These are phyloP conservation scores for Babjeviella inositovora DNA, from an alignment of 805 yeast genomes.

Conservation along the genomic window DNA sequence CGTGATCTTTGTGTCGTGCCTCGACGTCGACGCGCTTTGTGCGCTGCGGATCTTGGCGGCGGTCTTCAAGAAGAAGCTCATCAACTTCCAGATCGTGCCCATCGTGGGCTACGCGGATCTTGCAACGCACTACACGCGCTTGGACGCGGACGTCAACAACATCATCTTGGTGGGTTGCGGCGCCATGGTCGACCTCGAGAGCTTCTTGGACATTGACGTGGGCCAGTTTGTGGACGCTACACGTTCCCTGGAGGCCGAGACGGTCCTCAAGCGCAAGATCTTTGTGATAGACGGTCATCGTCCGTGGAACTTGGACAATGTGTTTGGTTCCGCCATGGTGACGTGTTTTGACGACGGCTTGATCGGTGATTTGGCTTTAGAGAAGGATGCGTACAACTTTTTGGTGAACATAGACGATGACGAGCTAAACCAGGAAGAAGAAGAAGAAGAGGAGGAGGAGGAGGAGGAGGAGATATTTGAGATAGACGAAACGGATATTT, in stretches of 20 bases:
- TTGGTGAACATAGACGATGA: conserved; percentile 22
- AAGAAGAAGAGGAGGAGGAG: conserved; percentile 13
- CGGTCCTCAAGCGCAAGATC: conserved; percentile 32
- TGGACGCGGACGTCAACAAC: conserved; percentile 65
- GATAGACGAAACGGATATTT: no score
- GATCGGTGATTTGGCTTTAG: conserved; percentile 39
- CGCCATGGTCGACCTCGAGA: conserved; percentile 74
- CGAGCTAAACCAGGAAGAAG: conserved; percentile 18
- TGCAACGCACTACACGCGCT: conserved; percentile 35
- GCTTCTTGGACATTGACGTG: conserved; percentile 49
- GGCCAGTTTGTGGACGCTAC: conserved; percentile 23
- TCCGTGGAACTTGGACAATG: conserved; percentile 92
- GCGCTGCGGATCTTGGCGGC: conserved; percentile 64
- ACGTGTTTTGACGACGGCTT: conserved; percentile 81
- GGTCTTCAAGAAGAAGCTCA: conserved; percentile 62
- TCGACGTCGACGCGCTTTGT: conserved; percentile 85
- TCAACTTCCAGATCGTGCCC: conserved; percentile 81
- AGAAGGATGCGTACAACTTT: conserved; percentile 44
- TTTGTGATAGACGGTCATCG: conserved; percentile 85
- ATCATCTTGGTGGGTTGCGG: conserved; percentile 86
- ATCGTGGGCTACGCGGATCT: conserved; percentile 84
- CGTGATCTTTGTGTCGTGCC: conserved; percentile 77
- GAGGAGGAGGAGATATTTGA: conserved; percentile 14
- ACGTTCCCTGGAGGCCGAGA: conserved; percentile 8
- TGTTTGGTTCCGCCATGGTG: conserved; percentile 69